Evolutionary conservation across 2,329 filamentous ascomycete species (phyloP).

Genomic region (Aspergillus neoniger): DNA sequence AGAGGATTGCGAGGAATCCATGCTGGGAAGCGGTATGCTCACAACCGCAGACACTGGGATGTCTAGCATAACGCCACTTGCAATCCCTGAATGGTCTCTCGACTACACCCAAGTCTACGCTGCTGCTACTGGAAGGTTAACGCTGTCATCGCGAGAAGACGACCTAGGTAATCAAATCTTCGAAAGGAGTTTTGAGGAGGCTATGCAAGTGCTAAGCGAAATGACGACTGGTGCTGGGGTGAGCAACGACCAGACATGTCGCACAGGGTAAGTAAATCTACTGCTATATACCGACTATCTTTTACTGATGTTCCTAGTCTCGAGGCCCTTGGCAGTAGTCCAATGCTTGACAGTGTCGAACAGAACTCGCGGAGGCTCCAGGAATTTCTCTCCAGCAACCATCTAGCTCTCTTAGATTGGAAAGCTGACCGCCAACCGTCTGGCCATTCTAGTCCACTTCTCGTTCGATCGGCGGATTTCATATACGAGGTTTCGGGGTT

Average conservation of each 20-base stretch:
- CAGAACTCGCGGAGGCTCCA: slow-evolving; percentile 34
- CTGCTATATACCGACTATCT: neutral
- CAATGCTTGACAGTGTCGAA: slow-evolving; percentile 40
- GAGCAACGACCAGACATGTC: slow-evolving; percentile 17
- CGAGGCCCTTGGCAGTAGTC: slow-evolving; percentile 32
- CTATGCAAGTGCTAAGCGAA: slow-evolving; percentile 24
- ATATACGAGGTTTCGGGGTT: slow-evolving; percentile 8
- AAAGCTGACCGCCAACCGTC: slow-evolving; percentile 26
- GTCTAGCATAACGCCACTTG: slow-evolving; percentile 13
- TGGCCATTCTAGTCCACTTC: slow-evolving; percentile 15
- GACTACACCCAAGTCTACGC: slow-evolving; percentile 33
- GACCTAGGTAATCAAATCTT: neutral
- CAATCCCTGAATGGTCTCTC: slow-evolving; percentile 31
- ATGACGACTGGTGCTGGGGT: slow-evolving; percentile 8
- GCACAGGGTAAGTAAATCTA: slow-evolving; percentile 35
- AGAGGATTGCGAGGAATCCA: slow-evolving; percentile 40
- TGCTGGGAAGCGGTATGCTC: slow-evolving; percentile 10
- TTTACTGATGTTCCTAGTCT: slow-evolving; percentile 29
- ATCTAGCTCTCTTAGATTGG: slow-evolving; percentile 8
- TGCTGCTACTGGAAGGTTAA: slow-evolving; percentile 22
- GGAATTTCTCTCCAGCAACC: slow-evolving; percentile 23
- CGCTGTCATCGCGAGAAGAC: slow-evolving; percentile 6
- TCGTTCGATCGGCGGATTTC: slow-evolving; percentile 18
- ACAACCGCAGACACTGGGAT: slow-evolving; percentile 12
- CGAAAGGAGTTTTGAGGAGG: slow-evolving; percentile 24